Evolutionary conservation across 31 red algal genomes (phyloP), one percentile per base, ranked within the genome.

Genomic region (Endocladia muricata): DNA sequence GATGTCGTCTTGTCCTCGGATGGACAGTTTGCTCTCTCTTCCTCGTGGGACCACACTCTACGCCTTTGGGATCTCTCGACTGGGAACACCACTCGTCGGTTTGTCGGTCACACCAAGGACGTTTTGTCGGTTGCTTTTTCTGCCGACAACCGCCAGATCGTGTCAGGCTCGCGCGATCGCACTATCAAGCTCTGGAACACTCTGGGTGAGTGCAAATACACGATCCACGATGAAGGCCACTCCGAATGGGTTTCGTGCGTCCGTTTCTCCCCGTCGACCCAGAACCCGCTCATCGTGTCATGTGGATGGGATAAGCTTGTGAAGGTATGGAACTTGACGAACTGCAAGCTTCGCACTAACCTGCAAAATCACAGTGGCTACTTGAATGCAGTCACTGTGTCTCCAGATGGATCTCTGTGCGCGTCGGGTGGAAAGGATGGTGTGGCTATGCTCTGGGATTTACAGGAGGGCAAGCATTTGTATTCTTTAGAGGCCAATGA

Each of bases 151-250:
- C 88, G 97, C 30, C 97, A 99, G 68, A 99, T 99, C 41, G 97
- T 99, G 30, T 99, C 97, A 15, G 73, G 83, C 40, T 99, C 97
- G n/a, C 92, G 97, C 55, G 97, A 99, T 77, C 78, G 83, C 55
- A 99, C 97, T 58, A 99, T 99, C 72, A 99, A 99, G 76, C 76
- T 99, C 41, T 99, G 97, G 97, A 99, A 99, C 75, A 99, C 92
- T 7, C 89, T 99, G 26, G 97, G 97, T 35, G 92, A 99, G 73
- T 99, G 97, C 82, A 99, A 99, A 81, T 99, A 95, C 73, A 92
- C 93, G 62, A 91, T 99, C 55, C 74, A 80, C 3, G 92, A 96
- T 21, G 85, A 95, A 67, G 88, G 84, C 19, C 97, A 99, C 42
- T 84, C 97, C 30, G 97, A 95, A 33, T 99, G 97, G 97, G 88